phyloP scores from a whole-genome alignment of 306 rosid genomes.

The Erythrophleum fordii region DNA sequence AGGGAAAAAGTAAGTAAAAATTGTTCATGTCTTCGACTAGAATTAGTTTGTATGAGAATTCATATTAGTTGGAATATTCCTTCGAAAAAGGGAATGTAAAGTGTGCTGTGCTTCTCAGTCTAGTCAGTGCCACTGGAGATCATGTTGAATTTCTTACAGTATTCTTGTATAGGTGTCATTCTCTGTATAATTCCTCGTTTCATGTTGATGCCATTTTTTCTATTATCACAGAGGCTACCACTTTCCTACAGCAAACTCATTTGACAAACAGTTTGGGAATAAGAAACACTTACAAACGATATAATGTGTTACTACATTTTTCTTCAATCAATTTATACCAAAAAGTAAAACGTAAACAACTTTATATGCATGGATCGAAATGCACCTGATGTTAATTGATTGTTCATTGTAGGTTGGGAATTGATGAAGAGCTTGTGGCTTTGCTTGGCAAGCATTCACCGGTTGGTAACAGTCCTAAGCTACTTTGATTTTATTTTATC shows the following conservation, averaged over 20 bases:
- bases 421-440: constrained; percentile 93
- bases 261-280: constrained; percentile 17
- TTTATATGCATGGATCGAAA: constrained; percentile 26
- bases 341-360: neutral
- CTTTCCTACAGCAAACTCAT: neutral
- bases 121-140: too few relatives aligned
- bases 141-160: too few relatives aligned
- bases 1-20: constrained; percentile 77
- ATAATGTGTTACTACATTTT: neutral
- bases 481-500: constrained; percentile 18
- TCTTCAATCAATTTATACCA: neutral
- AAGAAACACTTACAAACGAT: neutral
- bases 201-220: too few relatives aligned
- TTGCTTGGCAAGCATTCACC: constrained; percentile 86
- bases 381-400: constrained; percentile 34
- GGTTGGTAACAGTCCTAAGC: constrained; percentile 50
- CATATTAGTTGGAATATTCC: too few relatives aligned
- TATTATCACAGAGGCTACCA: too few relatives aligned
- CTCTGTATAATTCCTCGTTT: too few relatives aligned
- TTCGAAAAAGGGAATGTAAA: too few relatives aligned
- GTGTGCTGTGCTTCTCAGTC: too few relatives aligned
- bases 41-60: neutral
- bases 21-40: neutral
- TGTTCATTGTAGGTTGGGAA: constrained; percentile 70
- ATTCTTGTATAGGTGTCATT: too few relatives aligned